These are phyloP conservation scores for Saccharomycopsis fibuligera DNA, from an alignment of 805 yeast species.

Conservation along the genomic window DNA sequence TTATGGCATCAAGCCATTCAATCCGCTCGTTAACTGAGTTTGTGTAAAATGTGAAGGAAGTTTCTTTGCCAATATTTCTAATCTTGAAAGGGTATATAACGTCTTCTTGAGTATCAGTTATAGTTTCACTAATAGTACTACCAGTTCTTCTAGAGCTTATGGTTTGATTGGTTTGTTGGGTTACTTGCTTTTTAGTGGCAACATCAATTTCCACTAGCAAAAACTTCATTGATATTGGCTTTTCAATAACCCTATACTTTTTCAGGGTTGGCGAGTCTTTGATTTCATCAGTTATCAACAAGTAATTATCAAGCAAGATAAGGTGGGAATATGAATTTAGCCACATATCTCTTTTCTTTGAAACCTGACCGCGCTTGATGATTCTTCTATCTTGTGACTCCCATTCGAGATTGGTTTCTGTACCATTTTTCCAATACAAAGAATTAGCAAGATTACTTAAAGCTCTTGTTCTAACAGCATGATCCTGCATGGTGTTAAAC, in stretches of 20 bases:
- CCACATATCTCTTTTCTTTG: slow-evolving; percentile 59
- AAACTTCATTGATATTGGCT: slow-evolving; percentile 57
- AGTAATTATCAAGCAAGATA: slow-evolving; percentile 63
- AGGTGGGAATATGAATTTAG: slow-evolving; percentile 48
- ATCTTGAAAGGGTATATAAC: slow-evolving; percentile 39
- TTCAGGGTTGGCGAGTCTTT: slow-evolving; percentile 32
- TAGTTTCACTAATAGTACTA: background rate
- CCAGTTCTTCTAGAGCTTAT: background rate
- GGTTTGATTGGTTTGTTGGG: background rate
- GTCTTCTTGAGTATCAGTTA: slow-evolving; percentile 19
- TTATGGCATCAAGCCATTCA: slow-evolving; percentile 50
- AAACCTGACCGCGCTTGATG: slow-evolving; percentile 50
- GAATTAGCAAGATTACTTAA: slow-evolving; percentile 47
- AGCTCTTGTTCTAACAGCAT: slow-evolving; percentile 52
- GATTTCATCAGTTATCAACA: slow-evolving; percentile 56
- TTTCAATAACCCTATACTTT: slow-evolving; percentile 41
- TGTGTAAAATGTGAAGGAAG: slow-evolving; percentile 46
- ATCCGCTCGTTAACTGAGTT: slow-evolving; percentile 44
- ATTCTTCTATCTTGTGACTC: slow-evolving; percentile 50
- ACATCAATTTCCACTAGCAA: slow-evolving; percentile 39
- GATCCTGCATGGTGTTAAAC: slow-evolving; percentile 57
- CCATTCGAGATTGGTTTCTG: slow-evolving; percentile 46
- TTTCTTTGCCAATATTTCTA: slow-evolving; percentile 48
- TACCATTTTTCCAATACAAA: slow-evolving; percentile 44
- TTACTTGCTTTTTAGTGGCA: background rate